Conservation (phyloP, 139 green algal species). For the Chlorella sp. region DNA sequence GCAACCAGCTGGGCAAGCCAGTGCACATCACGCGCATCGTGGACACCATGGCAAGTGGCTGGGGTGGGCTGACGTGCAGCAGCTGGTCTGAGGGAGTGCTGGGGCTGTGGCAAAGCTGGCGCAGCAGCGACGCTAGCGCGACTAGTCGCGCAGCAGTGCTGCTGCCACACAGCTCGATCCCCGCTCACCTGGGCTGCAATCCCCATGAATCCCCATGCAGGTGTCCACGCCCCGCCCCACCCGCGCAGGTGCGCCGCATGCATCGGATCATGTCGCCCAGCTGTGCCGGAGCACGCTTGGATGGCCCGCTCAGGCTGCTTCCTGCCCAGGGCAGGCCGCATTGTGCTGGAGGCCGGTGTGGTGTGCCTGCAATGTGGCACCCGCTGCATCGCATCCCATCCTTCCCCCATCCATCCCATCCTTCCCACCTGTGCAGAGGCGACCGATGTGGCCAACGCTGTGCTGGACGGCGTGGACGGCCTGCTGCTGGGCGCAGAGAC, state of each 20-base stretch:
- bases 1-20: conserved; percentile 81
- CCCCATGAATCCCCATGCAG: neutral
- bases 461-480: conserved; percentile 85
- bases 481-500: conserved; percentile 89
- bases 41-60: conserved; percentile 62
- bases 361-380: neutral
- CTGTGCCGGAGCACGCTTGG: too few species aligned
- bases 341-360: neutral
- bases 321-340: too few species aligned
- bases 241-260: conserved; percentile 73
- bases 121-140: too few species aligned
- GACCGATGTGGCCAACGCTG: conserved; percentile 94
- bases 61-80: neutral
- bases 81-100: neutral
- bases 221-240: conserved; percentile 49
- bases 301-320: too few species aligned
- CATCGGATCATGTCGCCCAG: too few species aligned
- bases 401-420: neutral
- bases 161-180: too few species aligned
- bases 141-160: neutral
- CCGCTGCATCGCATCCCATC: neutral
- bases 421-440: conserved; percentile 35
- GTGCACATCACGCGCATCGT: conserved; percentile 88
- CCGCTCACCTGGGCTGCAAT: too few species aligned
- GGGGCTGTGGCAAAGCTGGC: too few species aligned